Percentiles rank a stretch among this genome's conserved stretches.
phyloP scores from a whole-genome alignment of 164 flowering plant genomes.

The Sextonia rubra region DNA sequence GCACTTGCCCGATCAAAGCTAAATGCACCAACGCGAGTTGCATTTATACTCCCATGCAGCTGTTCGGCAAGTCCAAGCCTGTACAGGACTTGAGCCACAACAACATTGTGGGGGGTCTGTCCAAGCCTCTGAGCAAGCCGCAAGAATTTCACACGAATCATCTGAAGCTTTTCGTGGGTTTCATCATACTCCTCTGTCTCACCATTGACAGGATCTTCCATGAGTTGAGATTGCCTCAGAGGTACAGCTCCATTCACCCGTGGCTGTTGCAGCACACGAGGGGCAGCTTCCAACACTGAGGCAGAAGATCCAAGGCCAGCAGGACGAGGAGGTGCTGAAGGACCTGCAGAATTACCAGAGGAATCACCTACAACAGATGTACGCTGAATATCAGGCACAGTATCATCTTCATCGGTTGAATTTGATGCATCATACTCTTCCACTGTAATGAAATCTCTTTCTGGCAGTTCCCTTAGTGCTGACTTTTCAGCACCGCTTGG shows the following conservation, averaged over 20 bases:
- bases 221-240: conserved; percentile 44
- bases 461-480: background rate
- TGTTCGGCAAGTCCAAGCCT: conserved; percentile 95
- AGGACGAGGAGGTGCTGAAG: conserved; percentile 58
- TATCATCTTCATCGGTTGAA: conserved; percentile 6
- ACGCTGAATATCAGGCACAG: conserved; percentile 15
- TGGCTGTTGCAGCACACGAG: conserved; percentile 67
- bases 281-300: conserved; percentile 70
- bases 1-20: conserved; percentile 99
- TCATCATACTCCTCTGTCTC: conserved; percentile 88
- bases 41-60: conserved; percentile 69
- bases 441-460: background rate
- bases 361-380: conserved; percentile 14
- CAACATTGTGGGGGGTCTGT: conserved; percentile 98
- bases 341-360: conserved; percentile 24
- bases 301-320: conserved; percentile 97
- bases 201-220: conserved; percentile 60
- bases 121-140: conserved; percentile 98
- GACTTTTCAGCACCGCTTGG: background rate
- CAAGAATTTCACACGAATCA: conserved; percentile 92
- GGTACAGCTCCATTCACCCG: conserved; percentile 67
- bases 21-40: conserved; percentile 81
- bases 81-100: conserved; percentile 95
- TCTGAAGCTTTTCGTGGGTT: conserved; percentile 96
- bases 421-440: conserved; percentile 4